phyloP scores from a whole-genome alignment of 306 rosid genomes.

The Glycine latifolia region DNA sequence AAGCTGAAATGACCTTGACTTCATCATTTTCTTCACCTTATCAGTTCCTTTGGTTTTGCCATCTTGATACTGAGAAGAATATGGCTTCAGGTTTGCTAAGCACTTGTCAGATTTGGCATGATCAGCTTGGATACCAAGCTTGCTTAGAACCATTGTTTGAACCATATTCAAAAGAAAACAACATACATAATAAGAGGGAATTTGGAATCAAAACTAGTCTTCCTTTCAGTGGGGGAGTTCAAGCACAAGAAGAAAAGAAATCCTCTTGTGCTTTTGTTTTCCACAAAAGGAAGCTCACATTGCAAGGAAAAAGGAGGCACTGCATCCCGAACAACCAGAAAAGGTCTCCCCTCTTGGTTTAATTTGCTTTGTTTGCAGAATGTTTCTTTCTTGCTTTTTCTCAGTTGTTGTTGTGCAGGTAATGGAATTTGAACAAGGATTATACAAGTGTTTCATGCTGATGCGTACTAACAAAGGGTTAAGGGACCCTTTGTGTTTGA shows the following conservation, averaged over 20 bases:
- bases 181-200: constrained; percentile 36
- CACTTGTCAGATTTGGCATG: constrained; percentile 43
- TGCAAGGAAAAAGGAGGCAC: constrained; percentile 47
- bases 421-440: constrained; percentile 56
- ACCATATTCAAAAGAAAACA: constrained; percentile 63
- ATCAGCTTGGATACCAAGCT: constrained; percentile 65
- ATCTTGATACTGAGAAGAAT: constrained; percentile 63
- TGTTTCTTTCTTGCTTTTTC: constrained; percentile 43
- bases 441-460: constrained; percentile 55
- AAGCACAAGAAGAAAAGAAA: constrained; percentile 49
- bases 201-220: constrained; percentile 40
- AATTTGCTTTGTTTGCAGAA: constrained; percentile 47
- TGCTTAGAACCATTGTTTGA: constrained; percentile 60
- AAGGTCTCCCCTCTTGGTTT: constrained; percentile 47
- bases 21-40: constrained; percentile 68
- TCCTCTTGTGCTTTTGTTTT: constrained; percentile 42
- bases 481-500: constrained; percentile 43
- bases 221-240: constrained; percentile 50
- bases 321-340: constrained; percentile 54
- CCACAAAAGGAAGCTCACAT: constrained; percentile 41
- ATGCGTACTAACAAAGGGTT: constrained; percentile 40
- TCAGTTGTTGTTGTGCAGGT: constrained; percentile 35
- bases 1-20: constrained; percentile 61
- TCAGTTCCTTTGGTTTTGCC: constrained; percentile 58
- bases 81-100: constrained; percentile 38